A percentile compares a stretch with the other conserved stretches of the same genome.
These are phyloP conservation scores for Amniculicola lignicola DNA, from an alignment of 495 filamentous ascomycete species.

Conservation along the genomic window DNA sequence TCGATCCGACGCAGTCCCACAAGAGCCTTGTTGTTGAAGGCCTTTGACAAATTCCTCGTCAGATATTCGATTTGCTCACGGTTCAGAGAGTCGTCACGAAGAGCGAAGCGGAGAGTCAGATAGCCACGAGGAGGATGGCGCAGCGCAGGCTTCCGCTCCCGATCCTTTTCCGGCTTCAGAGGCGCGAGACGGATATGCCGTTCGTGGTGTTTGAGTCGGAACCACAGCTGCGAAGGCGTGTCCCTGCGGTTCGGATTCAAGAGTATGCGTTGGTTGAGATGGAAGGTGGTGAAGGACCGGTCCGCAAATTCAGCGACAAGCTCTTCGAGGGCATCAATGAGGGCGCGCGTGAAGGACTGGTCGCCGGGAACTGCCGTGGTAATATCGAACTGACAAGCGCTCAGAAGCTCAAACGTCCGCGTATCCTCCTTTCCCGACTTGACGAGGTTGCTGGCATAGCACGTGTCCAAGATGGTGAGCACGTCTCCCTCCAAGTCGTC, in stretches of 20 bases:
- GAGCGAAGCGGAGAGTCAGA: slow-evolving; percentile 24
- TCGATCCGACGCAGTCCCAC: slow-evolving; percentile 23
- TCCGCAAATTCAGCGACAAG: slow-evolving; percentile 12
- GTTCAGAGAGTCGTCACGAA: slow-evolving; percentile 22
- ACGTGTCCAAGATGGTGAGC: slow-evolving; percentile 37
- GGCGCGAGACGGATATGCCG: slow-evolving; percentile 26
- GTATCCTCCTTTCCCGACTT: slow-evolving; percentile 26
- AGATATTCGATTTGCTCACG: slow-evolving; percentile 21
- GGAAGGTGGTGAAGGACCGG: slow-evolving; percentile 23
- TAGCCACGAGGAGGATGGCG: slow-evolving; percentile 13
- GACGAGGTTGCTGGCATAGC: slow-evolving; percentile 30
- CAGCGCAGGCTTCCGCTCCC: neutral
- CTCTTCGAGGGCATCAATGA: slow-evolving; percentile 25
- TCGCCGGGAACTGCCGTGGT: slow-evolving; percentile 22
- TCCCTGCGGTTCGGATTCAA: slow-evolving; percentile 8
- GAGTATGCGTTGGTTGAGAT: slow-evolving; percentile 27
- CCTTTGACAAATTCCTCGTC: slow-evolving; percentile 16
- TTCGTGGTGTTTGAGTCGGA: slow-evolving; percentile 20
- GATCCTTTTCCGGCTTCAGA: slow-evolving; percentile 13
- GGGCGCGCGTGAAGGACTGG: slow-evolving; percentile 29
- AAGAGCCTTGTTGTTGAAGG: slow-evolving; percentile 23
- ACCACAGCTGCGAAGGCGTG: slow-evolving; percentile 29
- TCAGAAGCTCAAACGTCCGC: slow-evolving; percentile 24
- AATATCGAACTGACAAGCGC: slow-evolving; percentile 10
- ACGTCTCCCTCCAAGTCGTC: slow-evolving; percentile 32